phyloP scores from a whole-genome alignment of 176 grass and related monocot species.

The Hyparrhenia diplandra region DNA sequence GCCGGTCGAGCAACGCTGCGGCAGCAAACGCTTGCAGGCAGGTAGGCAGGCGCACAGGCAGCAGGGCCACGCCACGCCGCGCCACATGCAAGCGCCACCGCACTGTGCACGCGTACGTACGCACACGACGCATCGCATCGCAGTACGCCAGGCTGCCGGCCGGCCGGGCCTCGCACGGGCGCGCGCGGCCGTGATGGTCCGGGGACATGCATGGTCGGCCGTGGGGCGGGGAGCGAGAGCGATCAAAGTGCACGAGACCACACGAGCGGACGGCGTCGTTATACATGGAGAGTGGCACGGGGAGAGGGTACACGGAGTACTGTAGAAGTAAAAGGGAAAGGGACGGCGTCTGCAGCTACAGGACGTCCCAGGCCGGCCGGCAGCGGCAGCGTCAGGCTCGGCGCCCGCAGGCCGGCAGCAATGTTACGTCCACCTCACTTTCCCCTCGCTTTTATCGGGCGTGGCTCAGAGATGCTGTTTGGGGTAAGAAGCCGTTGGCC shows the following conservation, averaged over 20 bases:
- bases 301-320: not conserved
- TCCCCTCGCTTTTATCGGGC: constrained; percentile 69
- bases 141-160: not conserved
- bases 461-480: constrained; percentile 26
- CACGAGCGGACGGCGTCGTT: not conserved
- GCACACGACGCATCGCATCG: not conserved
- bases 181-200: not conserved
- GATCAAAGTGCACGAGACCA: not conserved
- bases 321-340: not conserved
- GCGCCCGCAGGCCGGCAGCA: not conserved
- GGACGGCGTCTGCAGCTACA: not conserved
- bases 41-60: not conserved
- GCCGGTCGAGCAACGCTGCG: not conserved
- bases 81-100: not conserved
- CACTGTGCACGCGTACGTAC: not conserved
- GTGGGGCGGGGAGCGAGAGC: not conserved
- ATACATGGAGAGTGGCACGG: not conserved
- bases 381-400: not conserved
- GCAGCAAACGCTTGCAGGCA: not conserved
- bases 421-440: constrained; percentile 34
- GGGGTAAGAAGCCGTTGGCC: not conserved
- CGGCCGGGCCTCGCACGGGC: not conserved
- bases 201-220: not conserved
- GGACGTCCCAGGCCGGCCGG: not conserved
- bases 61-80: not conserved